These are phyloP conservation scores for Carex scoparia DNA, from an alignment of 176 grass and related monocot genomes.

Conservation along the genomic window DNA sequence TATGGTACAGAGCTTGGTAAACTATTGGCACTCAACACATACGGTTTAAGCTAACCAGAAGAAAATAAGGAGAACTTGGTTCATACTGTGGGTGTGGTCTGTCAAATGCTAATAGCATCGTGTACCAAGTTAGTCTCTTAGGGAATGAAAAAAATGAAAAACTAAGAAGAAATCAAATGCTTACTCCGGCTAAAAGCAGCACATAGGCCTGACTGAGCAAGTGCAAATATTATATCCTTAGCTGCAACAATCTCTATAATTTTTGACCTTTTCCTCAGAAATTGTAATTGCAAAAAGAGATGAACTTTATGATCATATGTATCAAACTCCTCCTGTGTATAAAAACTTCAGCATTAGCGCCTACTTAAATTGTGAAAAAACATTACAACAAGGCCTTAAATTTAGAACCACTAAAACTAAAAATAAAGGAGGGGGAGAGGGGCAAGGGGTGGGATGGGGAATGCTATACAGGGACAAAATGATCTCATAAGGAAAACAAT, in stretches of 20 bases:
- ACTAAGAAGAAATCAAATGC: neutral
- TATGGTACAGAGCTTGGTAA: neutral
- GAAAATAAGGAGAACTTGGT: neutral
- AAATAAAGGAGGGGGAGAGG: neutral
- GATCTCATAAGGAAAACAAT: too few species aligned
- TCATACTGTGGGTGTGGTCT: too few species aligned
- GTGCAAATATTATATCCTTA: constrained; percentile 96
- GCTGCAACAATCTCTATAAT: constrained; percentile 96
- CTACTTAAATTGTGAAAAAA: neutral
- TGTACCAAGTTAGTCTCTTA: neutral
- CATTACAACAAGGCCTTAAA: neutral
- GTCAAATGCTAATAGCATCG: neutral
- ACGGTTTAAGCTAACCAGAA: neutral
- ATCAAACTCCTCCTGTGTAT: constrained; percentile 78
- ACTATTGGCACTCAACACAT: neutral
- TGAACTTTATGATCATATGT: constrained; percentile 87
- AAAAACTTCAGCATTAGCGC: neutral
- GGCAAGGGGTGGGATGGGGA: too few species aligned
- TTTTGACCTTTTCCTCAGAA: constrained; percentile 91
- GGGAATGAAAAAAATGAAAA: neutral
- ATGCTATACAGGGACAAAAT: too few species aligned
- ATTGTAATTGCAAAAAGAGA: constrained; percentile 84
- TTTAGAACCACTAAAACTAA: neutral
- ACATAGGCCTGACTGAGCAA: constrained; percentile 90
- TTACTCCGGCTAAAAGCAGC: constrained; percentile 91